Evolutionary conservation across 169 alveolate species (phyloP).

Genomic region (Miamiensis avidus): DNA sequence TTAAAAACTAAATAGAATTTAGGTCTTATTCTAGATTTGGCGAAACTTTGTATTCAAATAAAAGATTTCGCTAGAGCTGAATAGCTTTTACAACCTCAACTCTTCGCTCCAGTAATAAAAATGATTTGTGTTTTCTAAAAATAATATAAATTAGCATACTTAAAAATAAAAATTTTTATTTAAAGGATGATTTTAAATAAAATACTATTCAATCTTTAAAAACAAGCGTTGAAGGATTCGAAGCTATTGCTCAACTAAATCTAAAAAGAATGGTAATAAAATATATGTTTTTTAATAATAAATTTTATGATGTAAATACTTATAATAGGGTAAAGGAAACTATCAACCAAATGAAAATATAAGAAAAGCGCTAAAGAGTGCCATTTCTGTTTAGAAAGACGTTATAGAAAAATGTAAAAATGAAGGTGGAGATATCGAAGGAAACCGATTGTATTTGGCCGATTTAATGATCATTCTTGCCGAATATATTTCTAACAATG

Average conservation of each 20-base stretch:
- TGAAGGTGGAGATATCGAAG: conserved; percentile 48
- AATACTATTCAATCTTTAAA: conserved; percentile 8
- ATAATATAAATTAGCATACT: not conserved
- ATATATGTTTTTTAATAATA: too few relatives aligned
- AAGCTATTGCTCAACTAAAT: conserved; percentile 30
- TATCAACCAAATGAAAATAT: conserved; percentile 21
- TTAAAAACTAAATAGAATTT: conserved; percentile 55
- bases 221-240: conserved; percentile 30
- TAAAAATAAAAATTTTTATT: too few relatives aligned
- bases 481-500: conserved; percentile 26
- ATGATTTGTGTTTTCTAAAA: too few relatives aligned
- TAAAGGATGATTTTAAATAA: conserved; percentile 31
- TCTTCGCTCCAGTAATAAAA: not conserved
- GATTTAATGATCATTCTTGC: conserved; percentile 27
- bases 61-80: conserved; percentile 74
- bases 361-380: conserved; percentile 37
- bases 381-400: conserved; percentile 28
- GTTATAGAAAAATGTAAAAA: conserved; percentile 44
- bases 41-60: conserved; percentile 70
- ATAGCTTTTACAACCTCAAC: conserved; percentile 47
- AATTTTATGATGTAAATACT: too few relatives aligned
- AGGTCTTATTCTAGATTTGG: conserved; percentile 76
- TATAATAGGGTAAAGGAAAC: not conserved
- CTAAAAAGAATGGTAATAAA: conserved; percentile 6
- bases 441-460: conserved; percentile 52